phyloP scores from a whole-genome alignment of 768 basidiomycete species.

The Tephrocybe sp. region DNA sequence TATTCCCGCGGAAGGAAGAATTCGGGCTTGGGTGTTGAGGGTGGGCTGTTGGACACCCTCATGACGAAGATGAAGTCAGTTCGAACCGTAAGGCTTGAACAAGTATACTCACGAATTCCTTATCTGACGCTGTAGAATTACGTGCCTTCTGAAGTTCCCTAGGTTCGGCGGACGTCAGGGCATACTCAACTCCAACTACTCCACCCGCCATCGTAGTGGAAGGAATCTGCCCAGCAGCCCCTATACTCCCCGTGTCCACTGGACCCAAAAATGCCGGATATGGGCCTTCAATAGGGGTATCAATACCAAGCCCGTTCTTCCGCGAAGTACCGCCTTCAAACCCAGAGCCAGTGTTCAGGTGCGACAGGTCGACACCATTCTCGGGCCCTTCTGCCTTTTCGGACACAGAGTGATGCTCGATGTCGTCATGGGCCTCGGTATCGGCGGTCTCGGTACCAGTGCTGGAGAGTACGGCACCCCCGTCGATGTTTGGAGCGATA shows the following conservation, averaged over 20 bases:
- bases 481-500: not conserved
- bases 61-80: not conserved
- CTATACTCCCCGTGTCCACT: not conserved
- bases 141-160: too few relatives aligned
- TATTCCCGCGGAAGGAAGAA: constrained; percentile 18
- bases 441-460: constrained; percentile 4
- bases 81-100: not conserved
- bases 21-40: constrained; percentile 15
- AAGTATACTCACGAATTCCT: constrained; percentile 1
- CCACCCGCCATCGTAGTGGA: not conserved
- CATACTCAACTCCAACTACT: too few relatives aligned
- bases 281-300: not conserved
- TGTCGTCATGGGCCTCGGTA: not conserved
- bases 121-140: not conserved
- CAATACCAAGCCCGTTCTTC: not conserved
- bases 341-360: too few relatives aligned
- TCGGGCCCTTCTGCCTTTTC: not conserved
- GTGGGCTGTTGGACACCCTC: constrained; percentile 6
- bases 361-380: not conserved
- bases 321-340: not conserved
- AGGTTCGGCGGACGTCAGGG: too few relatives aligned
- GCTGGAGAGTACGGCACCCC: not conserved
- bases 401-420: not conserved
- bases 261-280: constrained; percentile 1
- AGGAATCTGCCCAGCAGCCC: not conserved